phyloP scores from a whole-genome alignment of 192 early-diverging fungal genomes.

The Coemansia sp. region DNA sequence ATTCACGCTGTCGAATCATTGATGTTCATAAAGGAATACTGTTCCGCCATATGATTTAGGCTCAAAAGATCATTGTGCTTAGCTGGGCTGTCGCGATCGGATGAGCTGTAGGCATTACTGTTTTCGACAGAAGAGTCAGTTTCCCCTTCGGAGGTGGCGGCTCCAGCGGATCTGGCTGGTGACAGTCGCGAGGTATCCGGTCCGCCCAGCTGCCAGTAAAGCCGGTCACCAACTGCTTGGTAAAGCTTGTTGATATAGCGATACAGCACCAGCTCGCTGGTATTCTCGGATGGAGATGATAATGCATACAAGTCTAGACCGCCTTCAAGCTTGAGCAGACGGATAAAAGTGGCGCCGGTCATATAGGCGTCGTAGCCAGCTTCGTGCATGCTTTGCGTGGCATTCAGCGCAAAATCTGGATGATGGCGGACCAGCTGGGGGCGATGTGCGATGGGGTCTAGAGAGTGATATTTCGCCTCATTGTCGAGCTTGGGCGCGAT shows the following conservation, averaged over 20 bases:
- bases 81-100: background rate
- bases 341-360: slow-evolving; percentile 79
- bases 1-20: too few species aligned
- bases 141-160: background rate
- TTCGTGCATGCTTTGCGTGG: slow-evolving; percentile 69
- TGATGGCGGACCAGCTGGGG: slow-evolving; percentile 48
- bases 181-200: background rate
- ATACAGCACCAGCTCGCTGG: slow-evolving; percentile 43
- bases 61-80: background rate
- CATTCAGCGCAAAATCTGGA: slow-evolving; percentile 54
- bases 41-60: background rate
- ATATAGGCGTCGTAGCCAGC: slow-evolving; percentile 92
- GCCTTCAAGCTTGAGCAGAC: slow-evolving; percentile 57
- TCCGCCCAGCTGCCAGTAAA: slow-evolving; percentile 19
- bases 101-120: background rate
- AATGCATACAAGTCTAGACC: slow-evolving; percentile 19
- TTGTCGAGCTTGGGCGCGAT: slow-evolving; percentile 36
- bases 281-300: slow-evolving; percentile 1
- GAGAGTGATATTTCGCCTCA: background rate
- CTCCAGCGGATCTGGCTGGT: background rate
- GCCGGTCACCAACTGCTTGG: slow-evolving; percentile 6
- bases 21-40: background rate
- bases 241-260: slow-evolving; percentile 48
- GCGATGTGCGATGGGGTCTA: background rate
- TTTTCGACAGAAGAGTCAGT: background rate